Percentiles rank a stretch among this genome's conserved stretches.
phyloP scores from a whole-genome alignment of 495 filamentous ascomycete genomes.

The Cladorrhinum samala region DNA sequence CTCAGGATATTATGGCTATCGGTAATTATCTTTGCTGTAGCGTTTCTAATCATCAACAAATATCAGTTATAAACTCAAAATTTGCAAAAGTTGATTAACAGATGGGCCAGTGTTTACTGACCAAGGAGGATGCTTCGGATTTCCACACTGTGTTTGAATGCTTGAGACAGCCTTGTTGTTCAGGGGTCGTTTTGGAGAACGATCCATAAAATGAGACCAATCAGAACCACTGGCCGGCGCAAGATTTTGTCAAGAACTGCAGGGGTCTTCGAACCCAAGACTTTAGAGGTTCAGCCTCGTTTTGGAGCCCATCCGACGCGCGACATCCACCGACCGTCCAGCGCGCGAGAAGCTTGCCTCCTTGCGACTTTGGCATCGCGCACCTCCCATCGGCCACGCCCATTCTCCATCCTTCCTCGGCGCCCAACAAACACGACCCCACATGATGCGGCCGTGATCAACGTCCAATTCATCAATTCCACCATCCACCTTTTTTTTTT shows the following conservation, averaged over 20 bases:
- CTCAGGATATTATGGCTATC: too few relatives aligned
- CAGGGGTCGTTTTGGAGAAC: constrained; percentile 3
- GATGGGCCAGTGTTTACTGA: too few relatives aligned
- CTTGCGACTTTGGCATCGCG: background rate
- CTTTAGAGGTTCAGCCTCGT: constrained; percentile 15
- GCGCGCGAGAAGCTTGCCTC: background rate
- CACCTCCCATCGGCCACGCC: background rate
- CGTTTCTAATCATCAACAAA: too few relatives aligned
- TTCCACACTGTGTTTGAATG: background rate
- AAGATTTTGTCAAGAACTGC: background rate
- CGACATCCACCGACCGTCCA: background rate
- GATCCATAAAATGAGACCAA: constrained; percentile 1
- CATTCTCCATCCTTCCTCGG: background rate
- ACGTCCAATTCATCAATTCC: background rate
- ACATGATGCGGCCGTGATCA: background rate
- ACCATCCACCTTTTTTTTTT: background rate
- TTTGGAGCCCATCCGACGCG: background rate
- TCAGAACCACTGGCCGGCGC: background rate
- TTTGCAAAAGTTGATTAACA: background rate
- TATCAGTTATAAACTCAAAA: too few relatives aligned
- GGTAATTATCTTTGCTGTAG: too few relatives aligned
- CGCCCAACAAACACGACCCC: too few relatives aligned
- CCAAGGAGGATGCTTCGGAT: too few relatives aligned
- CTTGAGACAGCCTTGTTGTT: constrained; percentile 11
- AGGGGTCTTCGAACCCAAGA: background rate